Evolutionary conservation across 768 basidiomycete genomes (phyloP).

Genomic region (Boletus tylopilopsis): DNA sequence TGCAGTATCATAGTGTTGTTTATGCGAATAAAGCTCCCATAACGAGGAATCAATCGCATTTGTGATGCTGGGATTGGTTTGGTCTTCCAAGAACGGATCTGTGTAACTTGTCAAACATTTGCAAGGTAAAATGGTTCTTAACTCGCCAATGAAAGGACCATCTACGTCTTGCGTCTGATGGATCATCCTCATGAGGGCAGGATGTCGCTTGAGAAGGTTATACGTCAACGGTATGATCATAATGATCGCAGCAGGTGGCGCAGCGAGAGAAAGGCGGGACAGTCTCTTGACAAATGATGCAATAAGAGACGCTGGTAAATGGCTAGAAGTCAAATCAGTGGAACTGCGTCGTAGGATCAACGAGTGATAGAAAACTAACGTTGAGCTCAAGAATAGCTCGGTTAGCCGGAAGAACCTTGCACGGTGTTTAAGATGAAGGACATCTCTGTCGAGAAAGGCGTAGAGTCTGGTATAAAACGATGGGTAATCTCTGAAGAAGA

Average conservation of each 20-base stretch:
- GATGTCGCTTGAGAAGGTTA: conserved; percentile 90
- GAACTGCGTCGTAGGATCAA: background rate
- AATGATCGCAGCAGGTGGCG: conserved; percentile 87
- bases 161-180: conserved; percentile 54
- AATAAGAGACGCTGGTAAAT: conserved; percentile 85
- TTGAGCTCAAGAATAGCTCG: conserved; percentile 88
- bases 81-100: conserved; percentile 70
- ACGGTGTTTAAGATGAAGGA: conserved; percentile 89
- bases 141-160: conserved; percentile 34
- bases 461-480: conserved; percentile 93
- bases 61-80: conserved; percentile 72
- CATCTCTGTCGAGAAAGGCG: conserved; percentile 79
- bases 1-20: conserved; percentile 77
- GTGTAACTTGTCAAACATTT: conserved; percentile 1
- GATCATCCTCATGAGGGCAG: conserved; percentile 89
- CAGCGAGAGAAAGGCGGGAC: conserved; percentile 74
- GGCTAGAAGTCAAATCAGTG: conserved; percentile 42
- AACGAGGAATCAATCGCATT: conserved; percentile 82
- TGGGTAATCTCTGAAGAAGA: conserved; percentile 77
- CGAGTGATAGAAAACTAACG: conserved; percentile 50
- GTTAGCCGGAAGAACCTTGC: conserved; percentile 92
- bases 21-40: conserved; percentile 86
- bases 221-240: conserved; percentile 92
- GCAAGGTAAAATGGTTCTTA: background rate
- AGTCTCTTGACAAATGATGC: conserved; percentile 95